Evolutionary conservation across 139 green algal species (phyloP).

Genomic region (Monoraphidium neglectum): DNA sequence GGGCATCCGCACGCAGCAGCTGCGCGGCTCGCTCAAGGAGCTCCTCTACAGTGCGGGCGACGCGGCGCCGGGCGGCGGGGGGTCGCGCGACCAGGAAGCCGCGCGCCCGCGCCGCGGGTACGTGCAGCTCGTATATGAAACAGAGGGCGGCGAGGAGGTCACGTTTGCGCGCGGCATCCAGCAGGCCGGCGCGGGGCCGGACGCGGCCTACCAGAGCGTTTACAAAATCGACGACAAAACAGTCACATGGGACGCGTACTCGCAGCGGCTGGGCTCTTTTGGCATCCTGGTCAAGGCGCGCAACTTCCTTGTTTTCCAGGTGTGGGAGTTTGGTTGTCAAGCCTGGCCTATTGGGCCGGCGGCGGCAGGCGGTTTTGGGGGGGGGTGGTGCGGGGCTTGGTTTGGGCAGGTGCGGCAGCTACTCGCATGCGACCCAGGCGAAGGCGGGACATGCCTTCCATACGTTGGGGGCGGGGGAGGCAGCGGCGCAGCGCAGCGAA

Average conservation of each 20-base stretch:
- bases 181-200: conserved; percentile 5
- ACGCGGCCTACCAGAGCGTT: conserved; percentile 34
- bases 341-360: no score
- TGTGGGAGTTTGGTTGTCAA: conserved; percentile 23
- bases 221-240: conserved; percentile 80
- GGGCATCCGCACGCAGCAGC: conserved; percentile 84
- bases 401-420: no score
- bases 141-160: conserved; percentile 65
- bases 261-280: conserved; percentile 66
- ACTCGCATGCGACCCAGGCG: no score
- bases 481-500: no score
- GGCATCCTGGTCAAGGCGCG: conserved; percentile 94
- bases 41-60: conserved; percentile 84
- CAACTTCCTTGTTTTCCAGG: conserved; percentile 99
- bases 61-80: neutral
- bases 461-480: no score
- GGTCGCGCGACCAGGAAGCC: conserved; percentile 3
- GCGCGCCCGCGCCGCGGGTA: conserved; percentile 49
- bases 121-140: conserved; percentile 80
- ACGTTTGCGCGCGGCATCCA: conserved; percentile 79
- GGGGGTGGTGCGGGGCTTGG: no score
- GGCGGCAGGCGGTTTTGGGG: no score
- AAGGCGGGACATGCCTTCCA: no score
- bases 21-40: conserved; percentile 88
- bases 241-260: conserved; percentile 91